phyloP scores from a whole-genome alignment of 345 rosid genomes.

The Firmiana major region DNA sequence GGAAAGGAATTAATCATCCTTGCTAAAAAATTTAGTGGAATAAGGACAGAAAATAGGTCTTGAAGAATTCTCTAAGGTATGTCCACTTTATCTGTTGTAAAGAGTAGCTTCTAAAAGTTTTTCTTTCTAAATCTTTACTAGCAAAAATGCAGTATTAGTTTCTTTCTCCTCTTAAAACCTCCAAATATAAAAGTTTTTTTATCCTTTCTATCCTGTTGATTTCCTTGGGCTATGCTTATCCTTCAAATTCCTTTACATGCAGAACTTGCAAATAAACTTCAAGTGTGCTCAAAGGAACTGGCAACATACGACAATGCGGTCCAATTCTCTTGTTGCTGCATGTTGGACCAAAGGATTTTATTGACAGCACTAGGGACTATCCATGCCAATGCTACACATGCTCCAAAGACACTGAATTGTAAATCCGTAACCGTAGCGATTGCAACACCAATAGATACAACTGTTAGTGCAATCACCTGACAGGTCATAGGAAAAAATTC shows the following conservation, averaged over 20 bases:
- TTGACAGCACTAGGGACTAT: conserved; percentile 89
- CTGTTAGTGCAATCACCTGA: conserved; percentile 75
- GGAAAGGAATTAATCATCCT: neutral
- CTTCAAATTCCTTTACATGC: neutral
- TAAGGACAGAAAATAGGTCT: neutral
- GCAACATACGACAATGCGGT: conserved; percentile 82
- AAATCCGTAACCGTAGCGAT: conserved; percentile 93
- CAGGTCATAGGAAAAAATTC: conserved; percentile 14
- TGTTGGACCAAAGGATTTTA: conserved; percentile 88
- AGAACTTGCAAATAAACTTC: neutral
- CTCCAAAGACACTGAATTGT: conserved; percentile 88
- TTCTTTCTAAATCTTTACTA: neutral
- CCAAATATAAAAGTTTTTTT: neutral
- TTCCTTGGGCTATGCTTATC: neutral
- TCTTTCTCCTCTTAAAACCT: neutral
- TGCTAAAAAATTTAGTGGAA: neutral
- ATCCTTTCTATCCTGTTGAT: neutral
- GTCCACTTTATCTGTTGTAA: neutral
- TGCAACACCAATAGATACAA: conserved; percentile 85
- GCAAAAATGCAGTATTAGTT: neutral
- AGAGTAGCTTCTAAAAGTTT: neutral
- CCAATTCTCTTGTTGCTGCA: conserved; percentile 95
- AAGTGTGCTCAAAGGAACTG: neutral
- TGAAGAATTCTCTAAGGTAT: neutral
- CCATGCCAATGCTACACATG: conserved; percentile 89